Percentiles rank a stretch among this genome's conserved stretches.
Conservation (phyloP, 1,284 basidiomycete species). For the Ustilago bromivora region DNA sequence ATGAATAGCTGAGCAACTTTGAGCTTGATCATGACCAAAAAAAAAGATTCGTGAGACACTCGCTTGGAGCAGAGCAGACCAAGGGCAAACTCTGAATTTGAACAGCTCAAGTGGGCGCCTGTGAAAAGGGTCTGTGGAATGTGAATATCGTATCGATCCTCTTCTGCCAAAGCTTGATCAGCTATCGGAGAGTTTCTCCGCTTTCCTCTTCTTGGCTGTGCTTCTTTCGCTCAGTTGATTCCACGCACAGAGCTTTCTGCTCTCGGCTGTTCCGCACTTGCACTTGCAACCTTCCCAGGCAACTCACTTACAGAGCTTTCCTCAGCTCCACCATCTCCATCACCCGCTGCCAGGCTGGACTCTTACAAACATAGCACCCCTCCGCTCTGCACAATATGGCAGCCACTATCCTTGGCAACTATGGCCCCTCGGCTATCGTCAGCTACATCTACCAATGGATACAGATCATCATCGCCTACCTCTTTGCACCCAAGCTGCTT, state of each 20-base stretch:
- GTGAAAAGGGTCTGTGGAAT: conserved; percentile 8
- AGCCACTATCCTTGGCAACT: conserved; percentile 26
- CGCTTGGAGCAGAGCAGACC: neutral
- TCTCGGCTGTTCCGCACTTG: neutral
- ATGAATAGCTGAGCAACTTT: neutral
- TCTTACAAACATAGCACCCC: neutral
- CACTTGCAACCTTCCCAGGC: neutral
- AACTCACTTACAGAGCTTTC: neutral
- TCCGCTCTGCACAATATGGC: conserved; percentile 16
- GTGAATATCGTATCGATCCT: conserved; percentile 10
- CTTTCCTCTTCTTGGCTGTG: neutral
- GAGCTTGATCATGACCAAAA: neutral
- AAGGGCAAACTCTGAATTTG: neutral
- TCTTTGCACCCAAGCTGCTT: conserved; percentile 60
- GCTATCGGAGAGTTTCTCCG: conserved; percentile 1
- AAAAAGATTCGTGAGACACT: neutral
- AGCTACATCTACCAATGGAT: conserved; percentile 62
- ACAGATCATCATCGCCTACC: conserved; percentile 58
- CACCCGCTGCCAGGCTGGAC: neutral
- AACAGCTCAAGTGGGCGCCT: neutral
- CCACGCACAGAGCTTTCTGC: neutral
- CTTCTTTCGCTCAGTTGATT: no score
- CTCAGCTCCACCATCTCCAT: conserved; percentile 1
- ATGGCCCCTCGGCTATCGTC: conserved; percentile 27
- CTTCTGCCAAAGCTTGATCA: neutral